These are phyloP conservation scores for Rhipidocladum racemiflorum DNA, from an alignment of 176 grass and related monocot species.

Conservation along the genomic window DNA sequence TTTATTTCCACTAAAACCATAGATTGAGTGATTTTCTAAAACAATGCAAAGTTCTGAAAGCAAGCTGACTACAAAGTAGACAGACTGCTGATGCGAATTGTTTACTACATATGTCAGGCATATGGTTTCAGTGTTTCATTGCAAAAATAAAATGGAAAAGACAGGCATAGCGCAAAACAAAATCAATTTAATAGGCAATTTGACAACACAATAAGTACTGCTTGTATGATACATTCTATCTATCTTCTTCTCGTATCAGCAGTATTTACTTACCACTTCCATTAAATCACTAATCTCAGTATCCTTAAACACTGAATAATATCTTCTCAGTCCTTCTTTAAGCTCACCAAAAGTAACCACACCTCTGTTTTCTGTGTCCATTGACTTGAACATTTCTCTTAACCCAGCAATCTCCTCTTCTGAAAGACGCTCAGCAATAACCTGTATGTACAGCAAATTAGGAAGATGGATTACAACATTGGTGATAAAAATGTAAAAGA, in stretches of 20 bases:
- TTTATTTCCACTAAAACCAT: background rate
- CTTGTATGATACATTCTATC: too few relatives aligned
- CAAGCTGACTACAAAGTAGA: background rate
- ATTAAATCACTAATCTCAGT: too few relatives aligned
- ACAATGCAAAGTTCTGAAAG: background rate
- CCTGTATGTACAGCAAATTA: conserved; percentile 25
- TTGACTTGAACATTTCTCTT: conserved; percentile 56
- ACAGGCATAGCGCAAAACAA: background rate
- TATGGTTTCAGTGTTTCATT: background rate
- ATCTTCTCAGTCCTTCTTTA: conserved; percentile 56
- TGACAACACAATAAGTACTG: too few relatives aligned
- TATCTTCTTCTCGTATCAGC: too few relatives aligned
- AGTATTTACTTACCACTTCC: too few relatives aligned
- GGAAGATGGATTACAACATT: background rate
- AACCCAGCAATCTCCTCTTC: conserved; percentile 69
- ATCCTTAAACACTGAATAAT: too few relatives aligned
- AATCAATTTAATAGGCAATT: too few relatives aligned
- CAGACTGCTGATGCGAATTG: background rate
- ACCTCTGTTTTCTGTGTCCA: conserved; percentile 45
- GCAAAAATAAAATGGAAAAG: background rate
- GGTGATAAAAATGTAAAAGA: background rate
- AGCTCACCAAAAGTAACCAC: conserved; percentile 62
- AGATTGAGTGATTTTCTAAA: background rate
- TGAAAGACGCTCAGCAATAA: conserved; percentile 57
- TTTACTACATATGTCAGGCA: background rate